Evolutionary conservation across 176 grass and related monocot species (phyloP).

Genomic region (Musa schizocarpa): DNA sequence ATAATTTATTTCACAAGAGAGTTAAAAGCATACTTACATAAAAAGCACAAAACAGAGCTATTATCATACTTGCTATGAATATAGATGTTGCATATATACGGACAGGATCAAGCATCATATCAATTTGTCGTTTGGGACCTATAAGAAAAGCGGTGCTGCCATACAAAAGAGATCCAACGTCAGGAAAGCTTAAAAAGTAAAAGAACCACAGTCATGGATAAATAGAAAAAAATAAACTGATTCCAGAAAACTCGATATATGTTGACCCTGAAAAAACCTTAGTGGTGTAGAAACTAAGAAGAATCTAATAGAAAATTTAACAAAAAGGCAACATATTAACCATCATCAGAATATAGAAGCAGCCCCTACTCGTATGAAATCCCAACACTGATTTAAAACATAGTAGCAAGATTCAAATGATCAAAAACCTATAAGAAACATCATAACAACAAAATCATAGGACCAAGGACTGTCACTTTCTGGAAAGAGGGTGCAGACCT

Average conservation of each 20-base stretch:
- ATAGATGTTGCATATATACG: slow-evolving; percentile 95
- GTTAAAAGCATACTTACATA: slow-evolving; percentile 53
- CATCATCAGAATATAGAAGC: background rate
- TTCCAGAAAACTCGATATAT: background rate
- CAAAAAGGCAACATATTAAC: too few species aligned
- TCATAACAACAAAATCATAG: background rate
- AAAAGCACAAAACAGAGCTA: slow-evolving; percentile 79
- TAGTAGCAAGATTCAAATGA: background rate
- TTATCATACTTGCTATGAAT: slow-evolving; percentile 91
- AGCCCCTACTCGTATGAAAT: background rate
- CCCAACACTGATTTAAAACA: background rate
- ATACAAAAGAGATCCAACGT: slow-evolving; percentile 46
- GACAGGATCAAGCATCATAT: slow-evolving; percentile 99
- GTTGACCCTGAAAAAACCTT: background rate
- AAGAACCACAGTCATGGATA: background rate
- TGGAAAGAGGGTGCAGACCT: slow-evolving; percentile 45
- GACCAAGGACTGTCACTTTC: background rate
- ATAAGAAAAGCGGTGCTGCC: slow-evolving; percentile 99
- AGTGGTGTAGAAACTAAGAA: background rate
- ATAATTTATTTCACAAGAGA: background rate
- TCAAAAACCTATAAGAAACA: background rate
- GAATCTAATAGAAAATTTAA: too few species aligned
- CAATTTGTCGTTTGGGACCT: slow-evolving; percentile 83
- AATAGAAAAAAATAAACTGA: background rate
- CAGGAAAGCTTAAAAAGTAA: background rate